Conservation (phyloP, 805 yeast species). For the Candida loeiensis region DNA sequence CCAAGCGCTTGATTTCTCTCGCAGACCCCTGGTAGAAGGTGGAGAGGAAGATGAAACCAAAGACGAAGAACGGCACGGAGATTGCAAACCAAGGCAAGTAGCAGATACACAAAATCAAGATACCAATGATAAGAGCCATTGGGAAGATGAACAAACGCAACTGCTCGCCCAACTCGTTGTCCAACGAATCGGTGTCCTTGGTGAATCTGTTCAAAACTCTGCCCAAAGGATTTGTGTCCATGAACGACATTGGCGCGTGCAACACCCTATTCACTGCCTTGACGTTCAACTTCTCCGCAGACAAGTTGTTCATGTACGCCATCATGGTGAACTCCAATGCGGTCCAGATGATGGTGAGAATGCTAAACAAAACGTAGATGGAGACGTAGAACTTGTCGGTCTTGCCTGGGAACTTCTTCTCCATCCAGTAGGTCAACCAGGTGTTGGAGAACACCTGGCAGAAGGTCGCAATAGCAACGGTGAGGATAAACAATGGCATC, state of each 20-base stretch:
- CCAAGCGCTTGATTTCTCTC: slow-evolving; percentile 47
- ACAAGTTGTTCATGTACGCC: slow-evolving; percentile 39
- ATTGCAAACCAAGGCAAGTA: slow-evolving; percentile 55
- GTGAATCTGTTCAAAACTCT: slow-evolving; percentile 44
- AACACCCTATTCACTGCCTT: slow-evolving; percentile 36
- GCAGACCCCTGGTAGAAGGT: slow-evolving; percentile 47
- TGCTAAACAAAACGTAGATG: slow-evolving; percentile 33
- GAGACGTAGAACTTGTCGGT: slow-evolving; percentile 34
- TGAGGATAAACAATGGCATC: slow-evolving; percentile 30
- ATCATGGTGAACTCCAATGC: slow-evolving; percentile 39
- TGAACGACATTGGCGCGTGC: slow-evolving; percentile 42
- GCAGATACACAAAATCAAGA: slow-evolving; percentile 43
- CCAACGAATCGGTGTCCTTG: slow-evolving; percentile 45
- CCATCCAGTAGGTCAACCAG: slow-evolving; percentile 44
- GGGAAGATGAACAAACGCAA: slow-evolving; percentile 40
- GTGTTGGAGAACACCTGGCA: slow-evolving; percentile 42
- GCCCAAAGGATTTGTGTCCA: slow-evolving; percentile 44
- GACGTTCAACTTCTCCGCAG: slow-evolving; percentile 35
- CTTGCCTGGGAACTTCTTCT: slow-evolving; percentile 25
- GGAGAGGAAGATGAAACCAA: slow-evolving; percentile 36
- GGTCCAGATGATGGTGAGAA: slow-evolving; percentile 37
- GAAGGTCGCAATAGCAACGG: slow-evolving; percentile 35
- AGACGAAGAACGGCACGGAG: slow-evolving; percentile 49
- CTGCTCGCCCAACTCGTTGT: slow-evolving; percentile 44
- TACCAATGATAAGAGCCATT: slow-evolving; percentile 37